Conservation (phyloP, 1,284 basidiomycete species). For the Tausonia pullulans region DNA sequence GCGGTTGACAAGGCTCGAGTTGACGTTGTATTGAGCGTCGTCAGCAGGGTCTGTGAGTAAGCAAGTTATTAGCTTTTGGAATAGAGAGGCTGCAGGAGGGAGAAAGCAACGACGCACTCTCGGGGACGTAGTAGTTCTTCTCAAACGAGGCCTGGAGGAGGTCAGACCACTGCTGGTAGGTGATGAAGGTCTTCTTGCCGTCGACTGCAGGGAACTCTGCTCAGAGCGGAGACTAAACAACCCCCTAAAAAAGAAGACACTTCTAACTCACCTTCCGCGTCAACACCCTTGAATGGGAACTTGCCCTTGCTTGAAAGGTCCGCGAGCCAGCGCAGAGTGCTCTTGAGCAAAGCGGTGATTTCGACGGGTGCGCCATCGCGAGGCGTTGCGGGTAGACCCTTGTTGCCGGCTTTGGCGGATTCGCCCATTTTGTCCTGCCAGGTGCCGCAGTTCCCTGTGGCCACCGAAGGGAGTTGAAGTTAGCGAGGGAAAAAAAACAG, state of each 20-base stretch:
- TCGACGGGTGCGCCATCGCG: constrained; percentile 92
- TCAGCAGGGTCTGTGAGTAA: constrained; percentile 49
- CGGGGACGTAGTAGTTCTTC: constrained; percentile 76
- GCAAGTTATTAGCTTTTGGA: constrained; percentile 2
- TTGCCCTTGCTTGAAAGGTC: constrained; percentile 51
- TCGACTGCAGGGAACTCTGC: constrained; percentile 44
- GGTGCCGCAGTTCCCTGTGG: constrained; percentile 57
- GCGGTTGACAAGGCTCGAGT: constrained; percentile 65
- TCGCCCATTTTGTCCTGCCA: constrained; percentile 99
- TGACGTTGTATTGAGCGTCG: constrained; percentile 60
- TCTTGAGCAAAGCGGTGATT: constrained; percentile 87
- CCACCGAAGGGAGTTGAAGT: background rate
- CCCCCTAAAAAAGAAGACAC: too few relatives aligned
- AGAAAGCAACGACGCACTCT: constrained; percentile 41
- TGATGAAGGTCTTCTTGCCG: constrained; percentile 58
- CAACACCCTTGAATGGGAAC: constrained; percentile 85
- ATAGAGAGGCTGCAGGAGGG: background rate
- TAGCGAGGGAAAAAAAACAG: background rate
- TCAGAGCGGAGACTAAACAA: background rate
- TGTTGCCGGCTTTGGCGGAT: constrained; percentile 78
- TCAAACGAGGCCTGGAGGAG: constrained; percentile 82
- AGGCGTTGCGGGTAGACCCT: constrained; percentile 86
- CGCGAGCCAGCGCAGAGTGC: constrained; percentile 79
- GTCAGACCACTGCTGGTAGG: constrained; percentile 81
- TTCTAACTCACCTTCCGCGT: constrained; percentile 55